Percentiles rank a stretch among this genome's conserved stretches.
These are phyloP conservation scores for Maudiozyma saulgeensis DNA, from an alignment of 805 yeast species.

Conservation along the genomic window DNA sequence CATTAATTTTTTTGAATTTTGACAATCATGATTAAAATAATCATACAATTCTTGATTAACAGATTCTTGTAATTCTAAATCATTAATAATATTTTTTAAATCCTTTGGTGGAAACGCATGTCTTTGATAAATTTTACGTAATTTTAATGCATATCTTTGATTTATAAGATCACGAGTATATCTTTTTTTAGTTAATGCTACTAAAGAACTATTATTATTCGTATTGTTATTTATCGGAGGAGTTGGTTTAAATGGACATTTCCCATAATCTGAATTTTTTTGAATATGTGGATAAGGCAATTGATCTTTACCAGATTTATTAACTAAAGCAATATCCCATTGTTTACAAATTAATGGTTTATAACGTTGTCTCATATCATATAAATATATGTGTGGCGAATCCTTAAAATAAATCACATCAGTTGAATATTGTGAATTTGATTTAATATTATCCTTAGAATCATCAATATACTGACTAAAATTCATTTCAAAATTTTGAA, in stretches of 20 bases:
- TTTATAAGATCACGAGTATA: slow-evolving; percentile 16
- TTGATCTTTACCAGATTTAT: slow-evolving; percentile 23
- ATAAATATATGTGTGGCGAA: slow-evolving; percentile 55
- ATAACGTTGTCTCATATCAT: slow-evolving; percentile 62
- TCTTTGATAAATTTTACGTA: slow-evolving; percentile 17
- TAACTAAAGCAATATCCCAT: slow-evolving; percentile 41
- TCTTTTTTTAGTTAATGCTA: slow-evolving; percentile 12
- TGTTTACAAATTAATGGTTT: slow-evolving; percentile 75
- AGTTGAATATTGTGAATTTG: not conserved
- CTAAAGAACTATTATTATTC: too few species aligned
- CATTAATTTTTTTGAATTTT: slow-evolving; percentile 2
- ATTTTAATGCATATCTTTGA: slow-evolving; percentile 18
- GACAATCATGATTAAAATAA: not conserved
- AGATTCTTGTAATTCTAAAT: not conserved
- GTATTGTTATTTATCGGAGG: slow-evolving; percentile 9
- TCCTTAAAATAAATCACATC: slow-evolving; percentile 3
- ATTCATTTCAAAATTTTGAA: slow-evolving; percentile 47
- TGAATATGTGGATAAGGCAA: slow-evolving; percentile 24
- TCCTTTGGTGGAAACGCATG: slow-evolving; percentile 12
- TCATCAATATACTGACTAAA: not conserved
- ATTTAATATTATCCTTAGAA: not conserved
- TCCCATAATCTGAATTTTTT: slow-evolving; percentile 37
- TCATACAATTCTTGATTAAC: not conserved
- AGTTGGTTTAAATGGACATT: slow-evolving; percentile 60
- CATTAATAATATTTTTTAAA: not conserved